Evolutionary conservation across 768 basidiomycete species (phyloP).

Genomic region (Serendipita sp.): DNA sequence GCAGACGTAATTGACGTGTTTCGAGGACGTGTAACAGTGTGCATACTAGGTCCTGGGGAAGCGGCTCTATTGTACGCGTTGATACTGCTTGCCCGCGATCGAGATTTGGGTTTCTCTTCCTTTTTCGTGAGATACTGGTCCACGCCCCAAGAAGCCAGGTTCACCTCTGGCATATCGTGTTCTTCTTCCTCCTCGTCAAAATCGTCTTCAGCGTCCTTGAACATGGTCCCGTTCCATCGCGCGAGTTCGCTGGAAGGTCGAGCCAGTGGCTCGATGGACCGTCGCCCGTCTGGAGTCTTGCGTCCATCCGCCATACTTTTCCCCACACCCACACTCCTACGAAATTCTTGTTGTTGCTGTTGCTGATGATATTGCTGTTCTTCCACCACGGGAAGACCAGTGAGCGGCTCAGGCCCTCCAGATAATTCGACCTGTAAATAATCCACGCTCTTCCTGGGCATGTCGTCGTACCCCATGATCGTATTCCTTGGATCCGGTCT

Average conservation of each 20-base stretch:
- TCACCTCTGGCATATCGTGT: constrained; percentile 51
- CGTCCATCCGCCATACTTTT: not conserved
- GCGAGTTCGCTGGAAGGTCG: not conserved
- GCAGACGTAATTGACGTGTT: constrained; percentile 4
- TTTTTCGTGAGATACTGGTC: constrained; percentile 54
- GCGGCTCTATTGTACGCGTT: constrained; percentile 5
- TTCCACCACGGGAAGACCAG: not conserved
- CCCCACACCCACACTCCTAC: not conserved
- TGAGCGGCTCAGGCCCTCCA: constrained; percentile 17
- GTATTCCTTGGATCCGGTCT: constrained; percentile 13
- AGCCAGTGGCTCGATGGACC: not conserved
- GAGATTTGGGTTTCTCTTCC: not conserved
- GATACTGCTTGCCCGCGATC: constrained; percentile 1
- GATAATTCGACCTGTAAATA: constrained; percentile 53
- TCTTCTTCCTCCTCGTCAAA: constrained; percentile 32
- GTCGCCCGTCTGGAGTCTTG: constrained; percentile 2
- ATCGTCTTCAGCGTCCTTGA: constrained; percentile 29
- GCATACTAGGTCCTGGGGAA: not conserved
- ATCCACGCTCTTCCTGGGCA: constrained; percentile 38
- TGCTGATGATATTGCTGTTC: not conserved
- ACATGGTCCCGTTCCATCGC: not conserved
- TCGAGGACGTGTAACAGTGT: not conserved
- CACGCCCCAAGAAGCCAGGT: constrained; percentile 72
- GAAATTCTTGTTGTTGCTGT: not conserved
- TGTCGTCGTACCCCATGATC: constrained; percentile 4